These are phyloP conservation scores for Torulaspora franciscae DNA, from an alignment of 805 yeast genomes.

Conservation along the genomic window DNA sequence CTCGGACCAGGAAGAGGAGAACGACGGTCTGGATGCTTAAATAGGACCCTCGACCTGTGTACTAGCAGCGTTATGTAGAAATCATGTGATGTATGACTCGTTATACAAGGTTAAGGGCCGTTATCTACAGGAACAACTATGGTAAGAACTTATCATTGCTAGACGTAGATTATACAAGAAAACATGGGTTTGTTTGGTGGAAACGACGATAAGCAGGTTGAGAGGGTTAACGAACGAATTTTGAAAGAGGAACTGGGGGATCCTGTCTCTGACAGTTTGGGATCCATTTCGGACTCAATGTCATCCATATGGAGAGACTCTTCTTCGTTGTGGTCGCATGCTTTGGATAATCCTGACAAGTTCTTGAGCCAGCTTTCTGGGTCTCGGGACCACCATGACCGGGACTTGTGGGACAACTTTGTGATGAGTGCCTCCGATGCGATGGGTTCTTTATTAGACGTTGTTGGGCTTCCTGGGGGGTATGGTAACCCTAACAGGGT, in stretches of 20 bases:
- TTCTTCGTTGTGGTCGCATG: slow-evolving; percentile 18
- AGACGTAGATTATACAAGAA: background rate
- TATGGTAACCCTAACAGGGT: slow-evolving; percentile 19
- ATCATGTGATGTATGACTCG: slow-evolving; percentile 1
- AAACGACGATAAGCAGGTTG: slow-evolving; percentile 13
- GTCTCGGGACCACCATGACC: slow-evolving; percentile 9
- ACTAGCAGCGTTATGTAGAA: background rate
- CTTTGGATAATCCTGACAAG: slow-evolving; percentile 16
- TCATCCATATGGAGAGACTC: slow-evolving; percentile 17
- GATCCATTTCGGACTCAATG: slow-evolving; percentile 17
- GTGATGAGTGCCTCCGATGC: slow-evolving; percentile 18
- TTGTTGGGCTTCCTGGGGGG: slow-evolving; percentile 24
- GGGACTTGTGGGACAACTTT: slow-evolving; percentile 19
- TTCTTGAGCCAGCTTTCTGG: slow-evolving; percentile 10
- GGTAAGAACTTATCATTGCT: no score
- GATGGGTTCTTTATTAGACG: slow-evolving; percentile 27
- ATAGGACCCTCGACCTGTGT: background rate
- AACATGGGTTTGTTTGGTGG: slow-evolving; percentile 21
- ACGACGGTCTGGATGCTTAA: slow-evolving; percentile 8
- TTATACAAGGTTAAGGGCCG: background rate
- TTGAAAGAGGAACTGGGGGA: slow-evolving; percentile 9
- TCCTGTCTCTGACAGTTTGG: slow-evolving; percentile 11
- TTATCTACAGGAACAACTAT: background rate
- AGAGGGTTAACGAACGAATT: slow-evolving; percentile 15
- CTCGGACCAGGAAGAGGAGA: slow-evolving; percentile 9